Evolutionary conservation across 768 basidiomycete genomes (phyloP), one percentile per base, ranked within the genome.

Genomic region (Tricholoma hemisulphureum): DNA sequence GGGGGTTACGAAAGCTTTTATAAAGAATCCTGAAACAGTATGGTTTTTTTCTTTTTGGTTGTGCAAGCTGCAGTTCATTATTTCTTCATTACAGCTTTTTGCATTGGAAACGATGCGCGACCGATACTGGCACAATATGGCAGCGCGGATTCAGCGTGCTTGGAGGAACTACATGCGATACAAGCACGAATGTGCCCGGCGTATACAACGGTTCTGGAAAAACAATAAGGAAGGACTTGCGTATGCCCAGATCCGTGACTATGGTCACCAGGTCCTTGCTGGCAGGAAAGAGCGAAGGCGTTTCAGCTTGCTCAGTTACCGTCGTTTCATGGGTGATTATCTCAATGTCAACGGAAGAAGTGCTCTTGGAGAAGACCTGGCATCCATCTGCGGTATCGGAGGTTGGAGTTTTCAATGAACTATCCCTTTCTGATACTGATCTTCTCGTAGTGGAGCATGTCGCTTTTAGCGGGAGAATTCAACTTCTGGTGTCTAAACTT

Each of bases 101-200:
- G 97, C 96, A 11, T 77, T 99, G 56, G 97, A 99, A 77, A 95
- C 93, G 6, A 98, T 98, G 93, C 88, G 97, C 52, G 97, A 99
- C 70, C 86, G 91, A 53, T 99, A 98, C 73, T 99, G 97, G 97
- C 97, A 99, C 72, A 98, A 98, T 73, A 99, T 99, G 97, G 97
- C 97, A 0, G 84, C 76, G 23, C 89, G 97, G 45, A 99, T 99
- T 52, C 97, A 99, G 72, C 87, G 97, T 31, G 94, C 94, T 4
- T 99, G 88, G 83, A 83, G 96, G 58, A 96, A 97, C 70, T 97
- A 97, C 71, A 83, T 95, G 82, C 85, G 96, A 8, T 93, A 97
- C 75, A 94, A 91, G 74, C 85, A 95, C 64, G 97, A 98, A 68
- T 96, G 93, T 66, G 97, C 97, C 10, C 84, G 83, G 31, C 89